Evolutionary conservation across 139 green algal species (phyloP).

Genomic region (Closterium sp.): DNA sequence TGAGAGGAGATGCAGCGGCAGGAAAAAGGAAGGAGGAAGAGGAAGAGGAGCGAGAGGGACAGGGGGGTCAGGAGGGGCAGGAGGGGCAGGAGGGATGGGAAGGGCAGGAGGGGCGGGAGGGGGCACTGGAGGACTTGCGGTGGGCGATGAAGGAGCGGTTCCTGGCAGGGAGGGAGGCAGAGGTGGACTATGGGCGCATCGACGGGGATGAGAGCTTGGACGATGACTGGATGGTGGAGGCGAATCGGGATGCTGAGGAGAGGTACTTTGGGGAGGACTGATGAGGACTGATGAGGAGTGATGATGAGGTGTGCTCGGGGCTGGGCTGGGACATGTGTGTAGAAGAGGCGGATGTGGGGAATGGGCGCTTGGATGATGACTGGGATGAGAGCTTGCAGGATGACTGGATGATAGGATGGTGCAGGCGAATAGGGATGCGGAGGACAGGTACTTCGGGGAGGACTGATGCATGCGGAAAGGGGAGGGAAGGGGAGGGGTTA

Average conservation of each 20-base stretch:
- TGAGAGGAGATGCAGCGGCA: neutral
- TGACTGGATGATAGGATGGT: slow-evolving; percentile 55
- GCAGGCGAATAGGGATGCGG: slow-evolving; percentile 51
- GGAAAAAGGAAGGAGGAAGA: neutral
- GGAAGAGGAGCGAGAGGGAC: too few species aligned
- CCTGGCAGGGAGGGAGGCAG: slow-evolving; percentile 55
- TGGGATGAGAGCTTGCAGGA: slow-evolving; percentile 55
- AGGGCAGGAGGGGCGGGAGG: neutral
- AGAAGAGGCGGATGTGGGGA: too few species aligned
- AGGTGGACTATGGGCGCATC: slow-evolving; percentile 73
- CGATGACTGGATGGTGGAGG: slow-evolving; percentile 57
- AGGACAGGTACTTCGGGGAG: slow-evolving; percentile 59
- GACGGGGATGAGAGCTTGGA: slow-evolving; percentile 58
- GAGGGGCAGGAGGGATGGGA: slow-evolving; percentile 10
- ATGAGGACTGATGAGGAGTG: too few species aligned
- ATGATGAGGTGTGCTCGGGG: too few species aligned
- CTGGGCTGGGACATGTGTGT: too few species aligned
- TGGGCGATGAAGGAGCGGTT: slow-evolving; percentile 74
- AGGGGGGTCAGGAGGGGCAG: neutral
- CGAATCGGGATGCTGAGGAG: slow-evolving; percentile 56
- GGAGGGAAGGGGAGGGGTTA: too few species aligned
- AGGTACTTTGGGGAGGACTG: slow-evolving; percentile 53
- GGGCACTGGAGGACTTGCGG: slow-evolving; percentile 56
- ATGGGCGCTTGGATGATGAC: slow-evolving; percentile 59
- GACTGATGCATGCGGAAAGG: slow-evolving; percentile 28